Conservation (phyloP, 495 filamentous ascomycete species). For the Penicillium diatomitis region DNA sequence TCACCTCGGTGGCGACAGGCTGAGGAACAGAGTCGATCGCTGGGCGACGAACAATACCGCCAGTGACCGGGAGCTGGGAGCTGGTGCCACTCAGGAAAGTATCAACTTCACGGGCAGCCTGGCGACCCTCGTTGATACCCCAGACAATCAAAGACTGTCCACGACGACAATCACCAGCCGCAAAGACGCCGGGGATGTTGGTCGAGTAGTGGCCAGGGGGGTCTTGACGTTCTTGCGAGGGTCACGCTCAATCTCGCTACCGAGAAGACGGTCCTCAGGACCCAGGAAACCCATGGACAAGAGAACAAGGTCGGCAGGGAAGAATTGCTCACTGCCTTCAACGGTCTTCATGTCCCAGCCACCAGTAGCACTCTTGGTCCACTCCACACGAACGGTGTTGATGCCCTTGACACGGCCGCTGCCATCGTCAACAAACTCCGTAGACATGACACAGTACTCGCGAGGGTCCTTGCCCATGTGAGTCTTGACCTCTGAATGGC, state of each 20-base stretch:
- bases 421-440: constrained; percentile 94
- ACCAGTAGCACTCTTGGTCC: constrained; percentile 81
- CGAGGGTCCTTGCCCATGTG: constrained; percentile 97
- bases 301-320: constrained; percentile 93
- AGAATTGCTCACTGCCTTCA: constrained; percentile 91
- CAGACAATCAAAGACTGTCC: constrained; percentile 98
- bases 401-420: constrained; percentile 87
- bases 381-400: constrained; percentile 95
- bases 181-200: constrained; percentile 83
- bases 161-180: constrained; percentile 92
- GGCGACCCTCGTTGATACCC: constrained; percentile 97
- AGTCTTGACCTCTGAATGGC: constrained; percentile 92
- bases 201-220: constrained; percentile 77
- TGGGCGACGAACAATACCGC: constrained; percentile 82
- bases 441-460: constrained; percentile 98
- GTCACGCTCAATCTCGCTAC: constrained; percentile 84
- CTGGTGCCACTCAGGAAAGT: constrained; percentile 68
- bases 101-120: constrained; percentile 90
- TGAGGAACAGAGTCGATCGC: constrained; percentile 44
- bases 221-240: constrained; percentile 97
- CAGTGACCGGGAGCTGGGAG: constrained; percentile 81
- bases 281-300: constrained; percentile 98
- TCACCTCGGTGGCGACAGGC: constrained; percentile 16
- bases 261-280: constrained; percentile 83
- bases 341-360: constrained; percentile 99